Evolutionary conservation across 805 yeast genomes (phyloP).

Genomic region (Candida dajiaensis): DNA sequence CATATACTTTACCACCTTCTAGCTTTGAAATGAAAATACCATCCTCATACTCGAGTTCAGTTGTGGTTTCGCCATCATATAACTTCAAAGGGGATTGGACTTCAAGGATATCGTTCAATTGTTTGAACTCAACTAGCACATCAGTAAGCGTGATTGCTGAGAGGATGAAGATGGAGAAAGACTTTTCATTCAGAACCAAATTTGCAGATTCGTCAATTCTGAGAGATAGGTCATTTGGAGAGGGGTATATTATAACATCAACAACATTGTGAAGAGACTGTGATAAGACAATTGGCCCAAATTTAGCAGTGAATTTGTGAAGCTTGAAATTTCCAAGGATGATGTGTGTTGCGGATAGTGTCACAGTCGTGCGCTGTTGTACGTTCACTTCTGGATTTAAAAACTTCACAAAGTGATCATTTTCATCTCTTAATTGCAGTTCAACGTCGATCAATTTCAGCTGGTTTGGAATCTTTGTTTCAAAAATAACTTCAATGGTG

Average conservation of each 20-base stretch:
- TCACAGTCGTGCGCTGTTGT: neutral
- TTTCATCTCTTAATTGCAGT: conserved; percentile 15
- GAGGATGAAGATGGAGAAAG: conserved; percentile 15
- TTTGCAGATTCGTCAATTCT: conserved; percentile 12
- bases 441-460: conserved; percentile 18
- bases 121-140: conserved; percentile 6
- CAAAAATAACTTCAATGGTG: conserved; percentile 4
- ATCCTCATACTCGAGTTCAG: neutral
- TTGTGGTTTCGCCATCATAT: conserved; percentile 1
- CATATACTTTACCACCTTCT: conserved; percentile 10
- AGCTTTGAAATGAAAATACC: conserved; percentile 4
- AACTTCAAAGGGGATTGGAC: neutral
- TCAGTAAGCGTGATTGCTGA: conserved; percentile 4
- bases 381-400: neutral
- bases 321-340: conserved; percentile 31
- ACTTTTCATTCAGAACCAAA: conserved; percentile 12
- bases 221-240: conserved; percentile 15
- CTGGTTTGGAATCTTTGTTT: conserved; percentile 3
- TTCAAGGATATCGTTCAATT: conserved; percentile 1
- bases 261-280: conserved; percentile 12
- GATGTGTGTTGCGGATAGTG: conserved; percentile 25
- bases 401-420: conserved; percentile 9
- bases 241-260: conserved; percentile 9
- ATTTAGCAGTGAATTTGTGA: conserved; percentile 18
- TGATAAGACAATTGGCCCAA: conserved; percentile 22